Evolutionary conservation across 495 filamentous ascomycete genomes (phyloP), one percentile per base, ranked within the genome.

Genomic region (Sabuloglossum arenarium): DNA sequence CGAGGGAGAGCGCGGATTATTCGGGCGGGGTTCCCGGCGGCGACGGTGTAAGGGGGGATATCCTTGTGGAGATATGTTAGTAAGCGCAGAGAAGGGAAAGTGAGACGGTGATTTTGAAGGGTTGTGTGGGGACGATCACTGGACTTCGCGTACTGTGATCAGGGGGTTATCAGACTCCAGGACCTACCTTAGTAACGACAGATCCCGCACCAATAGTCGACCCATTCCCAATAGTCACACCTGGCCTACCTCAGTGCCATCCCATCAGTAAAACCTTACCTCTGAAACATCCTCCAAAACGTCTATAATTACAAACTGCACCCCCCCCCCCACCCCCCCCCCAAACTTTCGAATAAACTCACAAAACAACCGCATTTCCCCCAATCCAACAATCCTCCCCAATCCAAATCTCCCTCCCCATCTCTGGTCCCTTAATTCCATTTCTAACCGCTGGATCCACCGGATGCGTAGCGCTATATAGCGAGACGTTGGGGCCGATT

Each of bases 301-400:
- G n/a, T n/a, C n/a, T n/a, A n/a, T n/a, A n/a, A n/a, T n/a, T n/a
- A n/a, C n/a, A n/a, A n/a, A n/a, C n/a, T n/a, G n/a, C n/a, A n/a
- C n/a, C n/a, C n/a, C n/a, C n/a, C n/a, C n/a, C n/a, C n/a, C n/a
- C n/a, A n/a, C n/a, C n/a, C n/a, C n/a, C n/a, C n/a, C n/a, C n/a
- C n/a, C n/a, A n/a, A n/a, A n/a, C n/a, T n/a, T n/a, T n/a, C n/a
- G n/a, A n/a, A n/a, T n/a, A n/a, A 6, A 54, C 53, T 37, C 30
- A 54, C 19, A 85, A 65, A 6, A 96, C 71, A 39, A 74, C 75
- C 9, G 84, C 86, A 64, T 82, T 82, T 0, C 88, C 88, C 0
- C 84, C 86, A 27, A 96, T 65, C 88, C 89, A 96, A 60, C 86
- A 91, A 65, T 94, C 89, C 61, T 93, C 85, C 0, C 81, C 86